Conservation (phyloP, 2,329 filamentous ascomycete genomes). For the Epichloe elymi region DNA sequence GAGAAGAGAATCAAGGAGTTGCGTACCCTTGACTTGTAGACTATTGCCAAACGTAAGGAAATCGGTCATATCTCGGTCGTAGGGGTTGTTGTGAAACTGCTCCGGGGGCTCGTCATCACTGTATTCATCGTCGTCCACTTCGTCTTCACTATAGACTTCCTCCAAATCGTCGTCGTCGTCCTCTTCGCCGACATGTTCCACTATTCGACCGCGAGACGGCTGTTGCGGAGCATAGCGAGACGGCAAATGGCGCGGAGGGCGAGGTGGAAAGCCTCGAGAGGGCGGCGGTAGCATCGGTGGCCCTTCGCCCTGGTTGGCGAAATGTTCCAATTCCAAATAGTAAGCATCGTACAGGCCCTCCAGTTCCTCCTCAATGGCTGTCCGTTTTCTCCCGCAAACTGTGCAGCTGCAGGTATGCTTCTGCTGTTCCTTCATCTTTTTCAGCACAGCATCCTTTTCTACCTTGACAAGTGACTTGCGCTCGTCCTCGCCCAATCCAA, state of each 20-base stretch:
- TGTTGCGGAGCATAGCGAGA: constrained; percentile 51
- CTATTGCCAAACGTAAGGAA: constrained; percentile 98
- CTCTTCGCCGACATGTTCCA: constrained; percentile 48
- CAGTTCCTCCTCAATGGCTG: constrained; percentile 93
- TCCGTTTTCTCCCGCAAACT: constrained; percentile 90
- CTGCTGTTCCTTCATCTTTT: constrained; percentile 99
- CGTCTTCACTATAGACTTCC: constrained; percentile 35
- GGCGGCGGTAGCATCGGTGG: constrained; percentile 35
- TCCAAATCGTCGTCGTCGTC: constrained; percentile 44
- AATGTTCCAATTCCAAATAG: constrained; percentile 95
- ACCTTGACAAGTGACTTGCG: constrained; percentile 93
- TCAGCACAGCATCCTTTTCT: constrained; percentile 93
- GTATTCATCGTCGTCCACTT: constrained; percentile 46
- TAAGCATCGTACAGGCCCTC: constrained; percentile 97
- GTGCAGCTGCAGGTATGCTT: constrained; percentile 98
- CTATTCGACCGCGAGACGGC: constrained; percentile 62
- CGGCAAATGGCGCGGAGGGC: constrained; percentile 44
- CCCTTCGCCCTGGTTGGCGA: constrained; percentile 70
- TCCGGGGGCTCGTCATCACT: constrained; percentile 55
- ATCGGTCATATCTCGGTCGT: constrained; percentile 59
- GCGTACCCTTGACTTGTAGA: constrained; percentile 76
- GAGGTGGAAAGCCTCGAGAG: constrained; percentile 48
- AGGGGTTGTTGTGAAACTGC: constrained; percentile 49
- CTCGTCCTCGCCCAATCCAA: constrained; percentile 85
- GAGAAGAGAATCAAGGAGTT: constrained; percentile 30